These are phyloP conservation scores for Microdochium bolleyi DNA, from an alignment of 2,329 filamentous ascomycete genomes.

Conservation along the genomic window DNA sequence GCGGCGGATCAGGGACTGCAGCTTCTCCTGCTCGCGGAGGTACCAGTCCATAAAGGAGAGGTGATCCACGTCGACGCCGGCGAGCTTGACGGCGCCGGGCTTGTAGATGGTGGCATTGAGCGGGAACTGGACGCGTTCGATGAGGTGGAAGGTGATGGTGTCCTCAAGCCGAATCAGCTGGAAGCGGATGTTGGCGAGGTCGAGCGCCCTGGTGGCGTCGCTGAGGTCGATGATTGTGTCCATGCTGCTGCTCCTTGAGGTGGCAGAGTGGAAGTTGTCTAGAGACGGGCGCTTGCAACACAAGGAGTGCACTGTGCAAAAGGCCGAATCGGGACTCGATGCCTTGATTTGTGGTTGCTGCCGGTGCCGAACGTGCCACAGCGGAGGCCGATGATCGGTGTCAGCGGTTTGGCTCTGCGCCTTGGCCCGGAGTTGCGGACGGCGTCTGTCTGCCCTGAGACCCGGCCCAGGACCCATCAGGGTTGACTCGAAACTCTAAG, in stretches of 20 bases:
- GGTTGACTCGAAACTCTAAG: not conserved
- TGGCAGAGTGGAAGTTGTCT: not conserved
- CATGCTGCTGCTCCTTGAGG: constrained; percentile 44
- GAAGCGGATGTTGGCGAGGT: constrained; percentile 86
- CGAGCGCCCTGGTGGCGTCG: constrained; percentile 76
- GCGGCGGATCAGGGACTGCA: constrained; percentile 88
- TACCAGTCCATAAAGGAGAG: constrained; percentile 93
- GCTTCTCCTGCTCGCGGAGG: constrained; percentile 77
- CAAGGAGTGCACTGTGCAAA: too few species aligned
- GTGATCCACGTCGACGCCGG: constrained; percentile 40
- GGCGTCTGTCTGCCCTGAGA: not conserved
- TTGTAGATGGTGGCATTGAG: constrained; percentile 83
- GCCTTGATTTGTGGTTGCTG: too few species aligned
- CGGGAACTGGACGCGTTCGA: constrained; percentile 96
- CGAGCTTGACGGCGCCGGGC: constrained; percentile 72
- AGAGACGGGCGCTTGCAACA: too few species aligned
- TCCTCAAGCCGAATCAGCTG: constrained; percentile 94
- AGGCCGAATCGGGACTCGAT: too few species aligned
- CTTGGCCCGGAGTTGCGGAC: not conserved
- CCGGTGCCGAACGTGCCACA: too few species aligned
- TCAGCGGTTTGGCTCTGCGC: not conserved
- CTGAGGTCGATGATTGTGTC: constrained; percentile 84
- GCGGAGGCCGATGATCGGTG: not conserved
- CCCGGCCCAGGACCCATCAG: not conserved
- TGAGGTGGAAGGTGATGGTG: constrained; percentile 94